These are phyloP conservation scores for Penicillium polonicum DNA, from an alignment of 2,329 filamentous ascomycete species.

Conservation along the genomic window DNA sequence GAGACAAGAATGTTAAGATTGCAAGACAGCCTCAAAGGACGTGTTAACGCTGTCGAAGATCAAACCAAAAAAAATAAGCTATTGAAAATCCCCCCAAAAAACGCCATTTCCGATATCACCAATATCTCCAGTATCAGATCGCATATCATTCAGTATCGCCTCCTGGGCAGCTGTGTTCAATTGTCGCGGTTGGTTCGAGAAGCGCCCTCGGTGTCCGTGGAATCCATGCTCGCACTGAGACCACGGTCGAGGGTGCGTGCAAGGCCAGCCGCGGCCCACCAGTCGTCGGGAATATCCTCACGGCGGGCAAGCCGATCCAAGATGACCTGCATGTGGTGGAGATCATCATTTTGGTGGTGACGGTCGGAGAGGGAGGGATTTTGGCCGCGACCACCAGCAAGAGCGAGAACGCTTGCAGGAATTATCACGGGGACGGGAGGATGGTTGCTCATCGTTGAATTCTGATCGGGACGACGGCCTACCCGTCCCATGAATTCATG, in stretches of 20 bases:
- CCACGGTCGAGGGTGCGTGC: conserved; percentile 52
- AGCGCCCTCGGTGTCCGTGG: conserved; percentile 20
- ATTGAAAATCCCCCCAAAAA: conserved; percentile 1
- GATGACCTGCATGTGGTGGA: conserved; percentile 69
- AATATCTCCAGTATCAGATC: not conserved
- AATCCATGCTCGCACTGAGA: conserved; percentile 27
- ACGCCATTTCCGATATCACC: conserved; percentile 1
- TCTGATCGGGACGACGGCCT: conserved; percentile 25
- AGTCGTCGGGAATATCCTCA: conserved; percentile 77
- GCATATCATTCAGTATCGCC: not conserved
- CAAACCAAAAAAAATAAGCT: not conserved
- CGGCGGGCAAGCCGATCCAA: conserved; percentile 67
- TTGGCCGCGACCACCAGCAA: not conserved
- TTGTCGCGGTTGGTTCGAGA: conserved; percentile 15
- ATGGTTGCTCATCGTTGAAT: conserved; percentile 35
- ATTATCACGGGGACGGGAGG: conserved; percentile 24
- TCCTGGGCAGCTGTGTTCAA: conserved; percentile 4
- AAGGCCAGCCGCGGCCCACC: conserved; percentile 72
- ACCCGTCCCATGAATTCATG: conserved; percentile 11
- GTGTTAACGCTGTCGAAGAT: conserved; percentile 1
- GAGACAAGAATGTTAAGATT: conserved; percentile 8
- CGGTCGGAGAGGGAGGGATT: conserved; percentile 28
- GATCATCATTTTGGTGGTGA: conserved; percentile 34
- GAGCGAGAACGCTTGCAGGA: not conserved
- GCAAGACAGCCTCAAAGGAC: not conserved